Evolutionary conservation across 2,329 filamentous ascomycete genomes (phyloP).

Genomic region (Bipolaris oryzae): DNA sequence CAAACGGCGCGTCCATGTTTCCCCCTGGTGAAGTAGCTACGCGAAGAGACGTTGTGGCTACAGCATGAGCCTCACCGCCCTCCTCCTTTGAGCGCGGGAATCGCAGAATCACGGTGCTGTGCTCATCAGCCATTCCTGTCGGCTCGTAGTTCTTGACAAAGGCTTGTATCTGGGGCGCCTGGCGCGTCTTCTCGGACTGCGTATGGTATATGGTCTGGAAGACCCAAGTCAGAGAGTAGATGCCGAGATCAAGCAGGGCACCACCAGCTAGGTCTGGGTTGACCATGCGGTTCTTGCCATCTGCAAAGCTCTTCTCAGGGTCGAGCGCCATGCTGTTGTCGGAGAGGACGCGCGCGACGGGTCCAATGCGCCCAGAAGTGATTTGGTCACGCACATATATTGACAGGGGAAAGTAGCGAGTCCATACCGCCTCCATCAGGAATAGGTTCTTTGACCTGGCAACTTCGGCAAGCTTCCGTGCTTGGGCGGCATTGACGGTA

Average conservation of each 20-base stretch:
- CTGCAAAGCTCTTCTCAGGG: constrained; percentile 61
- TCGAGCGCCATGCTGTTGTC: constrained; percentile 66
- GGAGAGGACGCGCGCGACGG: constrained; percentile 62
- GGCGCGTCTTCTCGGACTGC: constrained; percentile 67
- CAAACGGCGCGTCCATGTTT: constrained; percentile 66
- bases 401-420: constrained; percentile 83
- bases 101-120: constrained; percentile 75
- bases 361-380: constrained; percentile 59
- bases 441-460: constrained; percentile 70
- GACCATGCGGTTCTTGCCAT: constrained; percentile 72
- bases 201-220: constrained; percentile 88
- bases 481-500: constrained; percentile 80
- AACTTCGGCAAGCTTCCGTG: constrained; percentile 71
- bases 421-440: constrained; percentile 75
- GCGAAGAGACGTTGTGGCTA: constrained; percentile 61
- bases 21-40: constrained; percentile 60
- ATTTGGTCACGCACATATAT: constrained; percentile 74
- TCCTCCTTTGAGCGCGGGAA: constrained; percentile 66
- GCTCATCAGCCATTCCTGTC: constrained; percentile 76
- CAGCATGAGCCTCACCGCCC: constrained; percentile 68
- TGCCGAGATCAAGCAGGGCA: constrained; percentile 80
- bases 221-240: constrained; percentile 89
- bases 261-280: constrained; percentile 84
- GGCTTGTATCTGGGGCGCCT: constrained; percentile 70
- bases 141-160: constrained; percentile 73